Conservation (phyloP, 352 stramenopile species). For the Phytophthora capsici region DNA sequence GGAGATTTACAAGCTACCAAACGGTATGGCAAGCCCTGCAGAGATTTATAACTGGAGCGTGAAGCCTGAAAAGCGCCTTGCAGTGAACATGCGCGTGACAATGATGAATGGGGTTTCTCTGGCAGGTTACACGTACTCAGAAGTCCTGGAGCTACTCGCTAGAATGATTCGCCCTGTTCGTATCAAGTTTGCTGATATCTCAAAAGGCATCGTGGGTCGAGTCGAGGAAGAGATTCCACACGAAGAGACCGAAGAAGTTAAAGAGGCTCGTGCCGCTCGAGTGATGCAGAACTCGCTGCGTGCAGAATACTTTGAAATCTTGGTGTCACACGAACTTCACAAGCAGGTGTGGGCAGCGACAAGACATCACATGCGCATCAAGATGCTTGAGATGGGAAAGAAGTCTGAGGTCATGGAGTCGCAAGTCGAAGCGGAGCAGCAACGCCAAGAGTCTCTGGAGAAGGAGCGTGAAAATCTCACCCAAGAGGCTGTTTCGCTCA, state of each 20-base stretch:
- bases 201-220: slow-evolving; percentile 85
- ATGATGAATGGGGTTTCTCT: slow-evolving; percentile 81
- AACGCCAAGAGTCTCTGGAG: slow-evolving; percentile 52
- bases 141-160: slow-evolving; percentile 82
- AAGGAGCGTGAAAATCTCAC: slow-evolving; percentile 68
- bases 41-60: slow-evolving; percentile 93
- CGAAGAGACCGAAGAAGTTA: slow-evolving; percentile 78
- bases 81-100: slow-evolving; percentile 84
- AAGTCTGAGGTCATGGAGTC: slow-evolving; percentile 62
- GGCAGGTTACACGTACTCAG: slow-evolving; percentile 79
- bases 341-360: slow-evolving; percentile 78
- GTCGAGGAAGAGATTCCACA: slow-evolving; percentile 62
- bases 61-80: slow-evolving; percentile 86
- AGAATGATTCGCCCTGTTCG: slow-evolving; percentile 66
- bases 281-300: slow-evolving; percentile 70
- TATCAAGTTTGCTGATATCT: slow-evolving; percentile 87
- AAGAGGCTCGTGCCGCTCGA: slow-evolving; percentile 61
- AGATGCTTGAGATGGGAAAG: slow-evolving; percentile 56
- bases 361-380: slow-evolving; percentile 53
- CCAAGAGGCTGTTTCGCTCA: slow-evolving; percentile 58
- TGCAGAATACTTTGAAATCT: slow-evolving; percentile 78
- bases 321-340: slow-evolving; percentile 80
- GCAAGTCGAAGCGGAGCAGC: slow-evolving; percentile 54
- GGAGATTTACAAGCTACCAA: slow-evolving; percentile 87
- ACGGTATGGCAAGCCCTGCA: slow-evolving; percentile 80